Evolutionary conservation across 768 basidiomycete genomes (phyloP), one percentile per base, ranked within the genome.

Genomic region (Lyophyllum decastes): DNA sequence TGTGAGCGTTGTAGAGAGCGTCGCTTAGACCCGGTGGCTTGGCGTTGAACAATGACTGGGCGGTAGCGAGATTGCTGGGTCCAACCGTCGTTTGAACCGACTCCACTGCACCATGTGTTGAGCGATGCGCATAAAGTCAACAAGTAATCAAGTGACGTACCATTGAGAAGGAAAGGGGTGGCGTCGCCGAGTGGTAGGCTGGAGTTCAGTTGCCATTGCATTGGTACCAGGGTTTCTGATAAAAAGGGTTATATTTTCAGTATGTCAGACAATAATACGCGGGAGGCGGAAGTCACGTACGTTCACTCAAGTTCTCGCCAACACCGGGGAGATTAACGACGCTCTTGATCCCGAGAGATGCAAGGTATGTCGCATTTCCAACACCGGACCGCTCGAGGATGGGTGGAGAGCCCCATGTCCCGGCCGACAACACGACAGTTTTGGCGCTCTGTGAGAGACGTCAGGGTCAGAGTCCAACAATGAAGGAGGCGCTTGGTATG

Each of bases 171-270:
- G 49, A 50, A 50, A 25, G 49, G 49, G 2, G 49, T 35, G 17
- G 10, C 19, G 10, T 30, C 30, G n/a, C 25, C 25, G 19, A 21
- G 35, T 34, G 49, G 33, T 35, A 38, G 49, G 11, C 49, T 50
- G 4, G 49, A 35, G 49, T 50, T 50, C 30, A 50, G 49, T n/a
- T 50, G 49, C 49, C 49, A 50, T 24, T 50, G 49, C 49, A 50
- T 50, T 8, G 49, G 33, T 33, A 35, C 33, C 19, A 50, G 34
- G 2, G 49, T 50, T 19, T 41, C 40, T 41, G n/a, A n/a, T n/a
- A n/a, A 30, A 30, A 30, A 10, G 10, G 4, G 30, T 10, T 30
- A 10, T 30, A 30, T 5, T 4, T 30, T 4, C 5, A 30, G 30
- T 4, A 10, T 30, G 30, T 4, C 4, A 4, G 30, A 10, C 10